These are phyloP conservation scores for Vaccinium myrtillus DNA, from an alignment of 148 eudicot genomes.

Conservation along the genomic window DNA sequence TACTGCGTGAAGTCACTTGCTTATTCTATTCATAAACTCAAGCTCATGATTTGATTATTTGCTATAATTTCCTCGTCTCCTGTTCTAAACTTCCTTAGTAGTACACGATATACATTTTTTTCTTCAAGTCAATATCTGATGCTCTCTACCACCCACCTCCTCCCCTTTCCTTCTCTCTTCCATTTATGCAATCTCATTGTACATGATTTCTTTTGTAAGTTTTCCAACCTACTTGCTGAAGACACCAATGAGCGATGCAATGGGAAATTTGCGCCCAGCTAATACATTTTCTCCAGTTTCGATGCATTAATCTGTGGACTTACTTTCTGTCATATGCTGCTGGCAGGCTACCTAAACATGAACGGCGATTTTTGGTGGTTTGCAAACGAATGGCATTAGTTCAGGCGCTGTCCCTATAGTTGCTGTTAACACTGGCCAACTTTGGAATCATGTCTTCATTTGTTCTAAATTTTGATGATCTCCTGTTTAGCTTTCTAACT, in stretches of 20 bases:
- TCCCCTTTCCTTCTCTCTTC: background rate
- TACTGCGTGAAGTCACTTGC: background rate
- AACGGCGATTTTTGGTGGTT: slow-evolving; percentile 1
- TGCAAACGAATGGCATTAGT: background rate
- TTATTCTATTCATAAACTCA: background rate
- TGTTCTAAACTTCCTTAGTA: background rate
- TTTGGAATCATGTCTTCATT: background rate
- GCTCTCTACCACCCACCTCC: background rate
- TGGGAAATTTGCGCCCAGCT: background rate
- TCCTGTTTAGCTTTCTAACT: background rate
- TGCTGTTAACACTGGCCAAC: background rate
- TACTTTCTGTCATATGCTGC: slow-evolving; percentile 4
- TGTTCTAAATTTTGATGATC: background rate
- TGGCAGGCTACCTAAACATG: background rate
- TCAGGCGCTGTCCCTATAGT: background rate
- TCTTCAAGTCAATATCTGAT: background rate
- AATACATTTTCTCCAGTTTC: background rate
- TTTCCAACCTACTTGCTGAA: background rate
- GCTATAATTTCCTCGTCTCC: background rate
- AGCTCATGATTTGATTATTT: background rate
- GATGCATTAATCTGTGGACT: background rate
- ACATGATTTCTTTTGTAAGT: background rate
- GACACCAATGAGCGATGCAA: background rate
- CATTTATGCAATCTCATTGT: background rate
- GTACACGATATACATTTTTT: background rate